Conservation (phyloP, 108 stramenopile species). For the Aureococcus anophagefferens region DNA sequence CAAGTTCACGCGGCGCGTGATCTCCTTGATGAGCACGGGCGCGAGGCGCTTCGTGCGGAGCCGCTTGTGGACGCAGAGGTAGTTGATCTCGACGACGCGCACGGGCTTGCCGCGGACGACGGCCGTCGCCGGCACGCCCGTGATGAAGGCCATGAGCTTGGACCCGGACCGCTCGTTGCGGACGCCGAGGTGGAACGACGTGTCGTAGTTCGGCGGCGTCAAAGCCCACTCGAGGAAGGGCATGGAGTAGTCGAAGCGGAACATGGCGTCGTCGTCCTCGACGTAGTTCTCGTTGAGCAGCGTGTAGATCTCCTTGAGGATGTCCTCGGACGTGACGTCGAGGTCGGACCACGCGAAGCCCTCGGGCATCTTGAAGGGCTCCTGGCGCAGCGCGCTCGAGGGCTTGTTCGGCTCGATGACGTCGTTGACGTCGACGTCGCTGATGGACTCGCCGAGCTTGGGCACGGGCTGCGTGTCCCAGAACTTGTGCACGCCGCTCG, state of each 20-base stretch:
- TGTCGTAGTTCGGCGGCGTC: slow-evolving; percentile 76
- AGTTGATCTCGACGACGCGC: slow-evolving; percentile 89
- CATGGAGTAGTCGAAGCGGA: slow-evolving; percentile 89
- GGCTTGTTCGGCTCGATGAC: slow-evolving; percentile 64
- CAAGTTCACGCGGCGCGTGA: slow-evolving; percentile 88
- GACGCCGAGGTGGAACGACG: slow-evolving; percentile 80
- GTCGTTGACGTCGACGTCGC: too few relatives aligned
- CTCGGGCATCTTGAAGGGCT: slow-evolving; percentile 88
- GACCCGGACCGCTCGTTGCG: slow-evolving; percentile 49
- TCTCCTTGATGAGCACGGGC: slow-evolving; percentile 97
- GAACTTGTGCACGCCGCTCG: slow-evolving; percentile 56
- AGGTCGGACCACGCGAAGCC: slow-evolving; percentile 88
- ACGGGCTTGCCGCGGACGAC: slow-evolving; percentile 43
- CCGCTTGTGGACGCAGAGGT: slow-evolving; percentile 98
- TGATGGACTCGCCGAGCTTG: neutral
- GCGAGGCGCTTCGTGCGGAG: slow-evolving; percentile 89
- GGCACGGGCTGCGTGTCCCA: slow-evolving; percentile 91
- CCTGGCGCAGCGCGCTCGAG: slow-evolving; percentile 59
- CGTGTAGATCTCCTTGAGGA: slow-evolving; percentile 72
- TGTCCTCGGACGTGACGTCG: slow-evolving; percentile 51
- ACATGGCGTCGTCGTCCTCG: slow-evolving; percentile 93
- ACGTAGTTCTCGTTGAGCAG: slow-evolving; percentile 95
- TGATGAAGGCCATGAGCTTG: slow-evolving; percentile 89
- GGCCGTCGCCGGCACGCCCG: slow-evolving; percentile 76
- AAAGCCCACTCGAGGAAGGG: slow-evolving; percentile 88